Evolutionary conservation across 2,329 filamentous ascomycete species (phyloP).

Genomic region (Sporothrix inflata): DNA sequence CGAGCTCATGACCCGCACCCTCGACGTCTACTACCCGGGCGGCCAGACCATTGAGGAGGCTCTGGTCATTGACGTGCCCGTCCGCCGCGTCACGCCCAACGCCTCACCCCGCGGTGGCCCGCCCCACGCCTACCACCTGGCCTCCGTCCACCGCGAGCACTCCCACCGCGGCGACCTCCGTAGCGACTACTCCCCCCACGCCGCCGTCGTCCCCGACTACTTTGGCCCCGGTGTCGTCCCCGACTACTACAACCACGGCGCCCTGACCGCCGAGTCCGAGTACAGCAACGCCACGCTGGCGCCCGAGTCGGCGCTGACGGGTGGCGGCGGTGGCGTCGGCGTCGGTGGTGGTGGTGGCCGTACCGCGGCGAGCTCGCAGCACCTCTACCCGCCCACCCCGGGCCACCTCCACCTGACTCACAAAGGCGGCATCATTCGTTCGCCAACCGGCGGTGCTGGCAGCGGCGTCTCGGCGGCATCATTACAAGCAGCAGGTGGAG

Average conservation of each 20-base stretch:
- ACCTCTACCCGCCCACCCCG: conserved; percentile 36
- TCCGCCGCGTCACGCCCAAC: conserved; percentile 65
- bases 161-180: not conserved
- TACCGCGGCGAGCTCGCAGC: conserved; percentile 6
- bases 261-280: conserved; percentile 24
- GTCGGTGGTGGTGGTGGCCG: not conserved
- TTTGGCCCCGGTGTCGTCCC: conserved; percentile 65
- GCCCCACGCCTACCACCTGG: conserved; percentile 41
- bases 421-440: conserved; percentile 17
- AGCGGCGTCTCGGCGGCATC: not conserved
- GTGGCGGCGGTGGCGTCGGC: not conserved
- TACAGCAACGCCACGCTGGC: conserved; percentile 20
- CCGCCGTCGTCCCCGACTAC: conserved; percentile 69
- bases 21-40: conserved; percentile 83
- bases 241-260: conserved; percentile 24
- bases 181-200: conserved; percentile 67
- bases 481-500: not conserved
- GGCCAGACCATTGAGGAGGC: conserved; percentile 90
- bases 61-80: conserved; percentile 80
- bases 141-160: not conserved
- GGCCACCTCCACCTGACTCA: conserved; percentile 25
- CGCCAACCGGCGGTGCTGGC: conserved; percentile 3
- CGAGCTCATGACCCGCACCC: conserved; percentile 74
- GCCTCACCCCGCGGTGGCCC: conserved; percentile 70
- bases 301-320: not conserved